phyloP scores from a whole-genome alignment of 140 eudicot species.

The Anethum foeniculum region DNA sequence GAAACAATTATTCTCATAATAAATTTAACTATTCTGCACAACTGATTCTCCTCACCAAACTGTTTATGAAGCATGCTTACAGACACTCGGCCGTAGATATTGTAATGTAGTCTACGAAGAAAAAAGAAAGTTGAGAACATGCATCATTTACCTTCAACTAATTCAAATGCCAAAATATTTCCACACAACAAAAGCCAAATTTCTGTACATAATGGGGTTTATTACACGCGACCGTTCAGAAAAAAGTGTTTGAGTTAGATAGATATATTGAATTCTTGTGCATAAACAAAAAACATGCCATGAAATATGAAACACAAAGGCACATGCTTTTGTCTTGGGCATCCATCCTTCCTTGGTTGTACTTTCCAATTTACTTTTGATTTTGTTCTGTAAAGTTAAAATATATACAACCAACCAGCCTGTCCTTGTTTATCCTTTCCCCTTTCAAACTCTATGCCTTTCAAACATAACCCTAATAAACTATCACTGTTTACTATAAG shows the following conservation, averaged over 20 bases:
- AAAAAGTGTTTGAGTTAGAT: neutral
- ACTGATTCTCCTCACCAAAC: no score
- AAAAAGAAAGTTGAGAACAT: neutral
- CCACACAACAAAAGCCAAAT: neutral
- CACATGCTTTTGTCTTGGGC: slow-evolving; percentile 9
- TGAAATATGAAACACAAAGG: slow-evolving; percentile 19
- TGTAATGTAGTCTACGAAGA: neutral
- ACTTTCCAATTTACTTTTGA: slow-evolving; percentile 17
- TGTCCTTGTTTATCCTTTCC: slow-evolving; percentile 38
- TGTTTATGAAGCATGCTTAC: no score
- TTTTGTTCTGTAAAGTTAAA: slow-evolving; percentile 15
- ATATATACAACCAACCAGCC: slow-evolving; percentile 15
- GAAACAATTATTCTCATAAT: no score
- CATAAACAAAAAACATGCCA: slow-evolving; percentile 16
- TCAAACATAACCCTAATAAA: slow-evolving; percentile 33
- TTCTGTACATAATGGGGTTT: neutral
- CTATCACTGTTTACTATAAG: slow-evolving; percentile 22
- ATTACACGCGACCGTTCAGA: neutral
- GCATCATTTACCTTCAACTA: neutral
- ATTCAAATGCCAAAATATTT: neutral
- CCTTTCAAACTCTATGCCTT: slow-evolving; percentile 25
- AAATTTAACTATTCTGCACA: no score
- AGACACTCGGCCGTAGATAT: no score
- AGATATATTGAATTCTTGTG: neutral
- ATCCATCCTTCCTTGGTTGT: slow-evolving; percentile 17